Evolutionary conservation across 2,329 filamentous ascomycete genomes (phyloP), one percentile per base, ranked within the genome.

Genomic region (Scopulariopsis brevicaulis): DNA sequence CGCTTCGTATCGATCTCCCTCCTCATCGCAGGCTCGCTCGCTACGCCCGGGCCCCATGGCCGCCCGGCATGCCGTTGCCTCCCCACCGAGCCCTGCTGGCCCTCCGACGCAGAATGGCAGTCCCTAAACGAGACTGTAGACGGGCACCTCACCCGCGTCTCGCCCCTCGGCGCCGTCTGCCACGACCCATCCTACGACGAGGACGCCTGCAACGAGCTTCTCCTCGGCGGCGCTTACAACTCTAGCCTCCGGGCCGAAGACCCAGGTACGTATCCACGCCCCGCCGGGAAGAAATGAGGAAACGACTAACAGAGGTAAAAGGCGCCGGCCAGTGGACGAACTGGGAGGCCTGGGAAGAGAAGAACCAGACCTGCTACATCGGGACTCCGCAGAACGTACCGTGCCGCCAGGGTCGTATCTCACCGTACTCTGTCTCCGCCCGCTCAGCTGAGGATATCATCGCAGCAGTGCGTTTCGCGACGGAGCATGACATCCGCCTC

Each of bases 41-140:
- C 40, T 7, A n/a, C 40, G 18, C 14, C 40, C 28, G 28, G 28
- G 7, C n/a, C 14, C 18, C n/a, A 46, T 18, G 40, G 40, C 18
- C 15, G 15, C 40, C 15, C 14, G 40, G 14, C 15, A 14, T 80
- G 77, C 63, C 71, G 71, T 14, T 76, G 73, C 65, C 71, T 77
- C 46, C 81, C 82, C 0, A 75, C 74, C 18, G 78, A 84, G 58
- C n/a, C 61, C 1, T 75, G 73, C 64, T 86, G 82, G 81, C 83
- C 83, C 0, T 67, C 68, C 0, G 24, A 62, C 0, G 53, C 63
- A 1, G 66, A 68, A 5, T 86, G 82, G 82, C 62, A 68, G 7
- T 58, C 63, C 0, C 74, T 86, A 56, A 83, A 85, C 63, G 57
- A 65, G 15, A 75, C 80, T 1, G 69, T 84, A 2, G 68, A 70